A percentile compares a stretch with the other conserved stretches of the same genome.
These are phyloP conservation scores for Penicillium odoratum DNA, from an alignment of 495 filamentous ascomycete genomes.

Conservation along the genomic window DNA sequence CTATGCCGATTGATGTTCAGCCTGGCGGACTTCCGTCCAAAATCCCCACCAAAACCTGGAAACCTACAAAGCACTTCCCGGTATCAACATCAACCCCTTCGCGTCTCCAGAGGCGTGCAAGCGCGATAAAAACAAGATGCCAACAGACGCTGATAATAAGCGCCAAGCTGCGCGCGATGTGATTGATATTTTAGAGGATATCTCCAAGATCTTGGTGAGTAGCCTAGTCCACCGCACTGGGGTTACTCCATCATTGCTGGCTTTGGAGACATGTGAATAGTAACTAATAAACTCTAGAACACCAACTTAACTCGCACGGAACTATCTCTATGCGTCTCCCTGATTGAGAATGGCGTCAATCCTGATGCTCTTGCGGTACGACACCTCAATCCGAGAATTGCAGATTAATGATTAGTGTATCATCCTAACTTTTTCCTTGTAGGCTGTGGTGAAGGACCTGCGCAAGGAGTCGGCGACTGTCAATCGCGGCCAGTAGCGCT, in stretches of 20 bases:
- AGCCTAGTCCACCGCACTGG: constrained; percentile 4
- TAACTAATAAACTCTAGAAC: constrained; percentile 57
- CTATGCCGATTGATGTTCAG: background rate
- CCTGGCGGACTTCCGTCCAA: background rate
- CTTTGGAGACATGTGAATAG: background rate
- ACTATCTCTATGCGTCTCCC: constrained; percentile 88
- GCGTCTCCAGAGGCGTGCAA: background rate
- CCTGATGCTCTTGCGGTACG: constrained; percentile 91
- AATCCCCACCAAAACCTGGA: background rate
- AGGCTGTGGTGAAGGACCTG: constrained; percentile 75
- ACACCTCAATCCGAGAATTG: background rate
- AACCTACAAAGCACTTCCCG: background rate
- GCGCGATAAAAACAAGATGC: constrained; percentile 14
- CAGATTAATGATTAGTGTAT: background rate
- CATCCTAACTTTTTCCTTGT: constrained; percentile 3
- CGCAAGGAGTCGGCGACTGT: constrained; percentile 53
- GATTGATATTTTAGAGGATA: constrained; percentile 93
- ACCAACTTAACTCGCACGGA: constrained; percentile 87
- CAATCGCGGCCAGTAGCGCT: constrained; percentile 14
- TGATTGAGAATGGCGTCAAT: constrained; percentile 97
- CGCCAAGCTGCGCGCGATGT: constrained; percentile 91
- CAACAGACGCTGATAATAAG: constrained; percentile 53
- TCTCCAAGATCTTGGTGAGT: constrained; percentile 80
- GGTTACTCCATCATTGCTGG: too few relatives aligned
- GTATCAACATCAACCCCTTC: constrained; percentile 1